Evolutionary conservation across 345 rosid genomes (phyloP), one percentile per base, ranked within the genome.

Genomic region (Physaria fendleri): DNA sequence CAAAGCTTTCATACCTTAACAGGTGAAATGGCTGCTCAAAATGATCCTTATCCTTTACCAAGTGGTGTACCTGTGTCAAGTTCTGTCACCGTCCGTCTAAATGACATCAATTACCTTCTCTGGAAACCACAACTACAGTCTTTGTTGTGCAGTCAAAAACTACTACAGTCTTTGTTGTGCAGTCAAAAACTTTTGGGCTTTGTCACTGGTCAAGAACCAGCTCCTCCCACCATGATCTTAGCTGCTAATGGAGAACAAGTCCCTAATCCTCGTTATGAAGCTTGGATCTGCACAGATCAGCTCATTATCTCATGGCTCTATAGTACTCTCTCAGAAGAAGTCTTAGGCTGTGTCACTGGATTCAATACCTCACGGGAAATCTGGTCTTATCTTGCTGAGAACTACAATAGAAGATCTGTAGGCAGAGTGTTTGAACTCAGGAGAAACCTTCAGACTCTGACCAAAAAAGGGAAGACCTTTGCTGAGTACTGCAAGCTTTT

Each of bases 151-250:
- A 3, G 21, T 9, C 32, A 54, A 1, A 54, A 54, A 1, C 13
- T 54, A n/a, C n/a, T 54, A 0, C 32, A 54, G 5, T 54, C 44
- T 0, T 21, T 54, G 1, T 9, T 54, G 0, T 4, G 59, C 0
- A 3, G 21, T 9, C 32, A 54, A 1, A 54, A 54, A 1, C 13
- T 54, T 0, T 5, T 54, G 1, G 33, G 59, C 0, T 54, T 54
- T 8, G 45, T 54, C 0, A 54, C 2, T 4, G 21, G 59, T 1
- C 3, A 12, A 10, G 1, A 9, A 4, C 35, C 59, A 8, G 0
- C 1, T 3, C 1, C 7, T 0, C 7, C 18, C 0, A 0, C 17
- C 2, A 2, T 0, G 0, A 3, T 2, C 0, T 12, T 32, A 4
- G 11, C 13, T 0, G 22, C 8, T 4, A 10, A 0, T 1, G 1